Evolutionary conservation across 352 stramenopile species (phyloP).

Genomic region (Saprolegnia diclina): DNA sequence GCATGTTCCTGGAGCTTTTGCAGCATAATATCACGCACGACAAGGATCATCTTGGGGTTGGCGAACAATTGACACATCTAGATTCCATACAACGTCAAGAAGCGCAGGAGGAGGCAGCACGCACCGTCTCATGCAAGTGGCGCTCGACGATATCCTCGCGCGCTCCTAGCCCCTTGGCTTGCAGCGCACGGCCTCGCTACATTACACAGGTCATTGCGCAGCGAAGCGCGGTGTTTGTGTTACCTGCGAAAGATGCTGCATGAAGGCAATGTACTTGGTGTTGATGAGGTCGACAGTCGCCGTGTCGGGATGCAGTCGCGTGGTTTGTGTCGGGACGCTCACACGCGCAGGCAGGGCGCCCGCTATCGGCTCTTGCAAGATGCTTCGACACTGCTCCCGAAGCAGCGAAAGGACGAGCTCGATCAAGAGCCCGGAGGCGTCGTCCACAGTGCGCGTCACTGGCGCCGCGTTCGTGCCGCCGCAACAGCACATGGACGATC

Average conservation of each 20-base stretch:
- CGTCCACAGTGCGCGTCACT: too few species aligned
- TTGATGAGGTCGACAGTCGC: neutral
- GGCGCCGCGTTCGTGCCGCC: too few species aligned
- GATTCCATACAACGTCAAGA: neutral
- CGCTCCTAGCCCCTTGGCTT: neutral
- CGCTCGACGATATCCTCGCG: neutral
- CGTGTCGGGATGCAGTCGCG: neutral
- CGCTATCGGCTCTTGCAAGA: neutral
- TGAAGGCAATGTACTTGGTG: slow-evolving; percentile 17
- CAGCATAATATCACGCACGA: slow-evolving; percentile 16
- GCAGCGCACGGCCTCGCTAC: neutral
- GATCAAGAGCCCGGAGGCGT: too few species aligned
- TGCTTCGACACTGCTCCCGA: neutral
- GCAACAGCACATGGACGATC: too few species aligned
- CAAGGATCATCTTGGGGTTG: slow-evolving; percentile 22
- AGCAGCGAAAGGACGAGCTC: neutral
- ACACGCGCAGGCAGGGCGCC: too few species aligned
- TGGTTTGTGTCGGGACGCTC: neutral
- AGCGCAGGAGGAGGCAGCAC: neutral
- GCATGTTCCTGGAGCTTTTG: slow-evolving; percentile 4
- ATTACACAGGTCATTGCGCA: neutral
- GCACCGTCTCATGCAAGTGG: slow-evolving; percentile 12
- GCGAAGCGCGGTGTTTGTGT: neutral
- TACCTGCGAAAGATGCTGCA: slow-evolving; percentile 19
- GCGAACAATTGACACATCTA: slow-evolving; percentile 22